Evolutionary conservation across 1,284 basidiomycete genomes (phyloP), one percentile per base, ranked within the genome.

Genomic region (Apiotrichum mycotoxinovorans): DNA sequence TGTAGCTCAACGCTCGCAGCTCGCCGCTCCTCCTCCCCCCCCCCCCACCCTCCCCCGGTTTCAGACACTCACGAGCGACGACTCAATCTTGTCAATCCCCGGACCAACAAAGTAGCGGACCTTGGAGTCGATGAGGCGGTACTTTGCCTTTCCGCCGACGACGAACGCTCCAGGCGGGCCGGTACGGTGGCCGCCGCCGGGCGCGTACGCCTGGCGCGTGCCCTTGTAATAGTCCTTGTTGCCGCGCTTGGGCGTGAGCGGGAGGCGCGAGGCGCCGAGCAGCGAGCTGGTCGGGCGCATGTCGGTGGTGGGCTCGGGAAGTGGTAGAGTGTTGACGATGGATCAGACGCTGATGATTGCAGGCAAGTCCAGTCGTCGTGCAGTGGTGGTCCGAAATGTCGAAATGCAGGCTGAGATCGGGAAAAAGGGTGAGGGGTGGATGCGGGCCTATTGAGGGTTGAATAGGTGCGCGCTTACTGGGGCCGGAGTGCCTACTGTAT

Each of bases 141-240:
- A 93, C 71, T 88, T 89, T 18, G 85, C 84, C 66, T 83, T 84
- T 43, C 89, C 87, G 34, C 82, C 72, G 33, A 89, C 78, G 48
- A 91, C 85, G 75, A 90, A 87, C 72, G 85, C 83, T 73, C 90
- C 90, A 18, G 89, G 90, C 38, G 90, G 87, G 60, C 90, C 90
- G 1, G 90, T 93, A 45, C 90, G 84, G 67, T 84, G 86, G n/a
- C 88, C 88, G 34, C 87, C 87, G 14, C 74, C 75, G 26, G 89
- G 89, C 20, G 91, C 83, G 61, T 80, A 83, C 0, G 89, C 85
- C 73, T 91, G 89, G 44, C 90, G 80, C 20, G 87, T 92, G 45
- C 90, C 92, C 77, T 95, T 96, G 82, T 94, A 95, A 72, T 82
- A 95, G 74, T 95, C 90, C 69, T 94, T 95, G 80, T 93, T 94